Percentiles rank a stretch among this genome's conserved stretches.
phyloP scores from a whole-genome alignment of 192 early-diverging fungal species.

The Dissophora globulifera region DNA sequence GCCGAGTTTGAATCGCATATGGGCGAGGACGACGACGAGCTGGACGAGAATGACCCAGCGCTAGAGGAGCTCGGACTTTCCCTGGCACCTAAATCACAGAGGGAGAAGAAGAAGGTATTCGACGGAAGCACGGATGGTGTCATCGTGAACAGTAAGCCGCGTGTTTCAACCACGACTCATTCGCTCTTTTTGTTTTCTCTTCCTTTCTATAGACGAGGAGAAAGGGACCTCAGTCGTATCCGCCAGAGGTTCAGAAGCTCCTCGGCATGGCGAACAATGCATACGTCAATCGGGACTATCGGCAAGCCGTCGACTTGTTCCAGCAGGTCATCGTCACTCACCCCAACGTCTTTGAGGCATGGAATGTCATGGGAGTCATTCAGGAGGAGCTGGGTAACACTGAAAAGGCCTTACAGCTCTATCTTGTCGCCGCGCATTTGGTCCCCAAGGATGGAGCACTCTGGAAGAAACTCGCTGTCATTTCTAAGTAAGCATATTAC shows the following conservation, averaged over 20 bases:
- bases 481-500: slow-evolving; percentile 66
- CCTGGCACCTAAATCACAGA: slow-evolving; percentile 28
- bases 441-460: slow-evolving; percentile 72
- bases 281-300: slow-evolving; percentile 77
- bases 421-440: slow-evolving; percentile 93
- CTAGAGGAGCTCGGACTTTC: slow-evolving; percentile 44
- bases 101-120: slow-evolving; percentile 35
- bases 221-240: neutral
- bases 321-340: slow-evolving; percentile 82
- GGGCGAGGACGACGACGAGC: slow-evolving; percentile 37
- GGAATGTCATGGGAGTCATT: slow-evolving; percentile 90
- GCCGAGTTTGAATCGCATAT: slow-evolving; percentile 11
- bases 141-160: neutral
- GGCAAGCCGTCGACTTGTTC: slow-evolving; percentile 75
- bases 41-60: slow-evolving; percentile 38
- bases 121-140: too few species aligned
- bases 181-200: neutral
- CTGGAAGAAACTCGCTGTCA: slow-evolving; percentile 86
- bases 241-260: slow-evolving; percentile 64
- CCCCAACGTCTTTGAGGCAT: slow-evolving; percentile 79
- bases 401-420: slow-evolving; percentile 77
- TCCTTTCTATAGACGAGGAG: neutral
- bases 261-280: slow-evolving; percentile 83
- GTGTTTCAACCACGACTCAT: neutral
- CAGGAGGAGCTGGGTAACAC: slow-evolving; percentile 86